Conservation (phyloP, 495 filamentous ascomycete species). For the Parmelia sp. region DNA sequence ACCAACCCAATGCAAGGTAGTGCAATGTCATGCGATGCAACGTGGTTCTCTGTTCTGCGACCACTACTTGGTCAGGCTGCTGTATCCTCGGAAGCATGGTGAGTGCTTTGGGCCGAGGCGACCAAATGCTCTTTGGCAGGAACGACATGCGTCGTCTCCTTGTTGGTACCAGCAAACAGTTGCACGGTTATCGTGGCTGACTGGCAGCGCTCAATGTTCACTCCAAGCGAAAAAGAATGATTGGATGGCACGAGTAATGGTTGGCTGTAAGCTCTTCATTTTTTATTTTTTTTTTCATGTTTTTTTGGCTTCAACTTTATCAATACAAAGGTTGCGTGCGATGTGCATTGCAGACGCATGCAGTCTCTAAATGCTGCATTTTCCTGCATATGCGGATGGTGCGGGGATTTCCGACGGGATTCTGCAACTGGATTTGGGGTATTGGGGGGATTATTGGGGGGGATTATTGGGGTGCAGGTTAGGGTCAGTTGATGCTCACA, state of each 20-base stretch:
- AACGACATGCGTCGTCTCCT: neutral
- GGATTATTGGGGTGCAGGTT: neutral
- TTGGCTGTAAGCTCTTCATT: neutral
- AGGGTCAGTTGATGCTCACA: neutral
- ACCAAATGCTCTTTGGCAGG: neutral
- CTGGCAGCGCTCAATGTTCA: neutral
- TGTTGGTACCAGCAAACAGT: neutral
- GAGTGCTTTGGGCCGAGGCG: neutral
- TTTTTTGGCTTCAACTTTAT: neutral
- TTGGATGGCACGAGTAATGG: neutral
- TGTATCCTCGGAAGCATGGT: neutral
- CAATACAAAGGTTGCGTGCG: neutral
- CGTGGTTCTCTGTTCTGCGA: neutral
- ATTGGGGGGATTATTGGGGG: neutral
- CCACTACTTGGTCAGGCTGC: neutral
- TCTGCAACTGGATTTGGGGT: neutral
- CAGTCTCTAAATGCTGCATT: neutral
- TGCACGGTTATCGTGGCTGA: neutral
- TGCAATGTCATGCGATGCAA: neutral
- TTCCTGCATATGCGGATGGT: neutral
- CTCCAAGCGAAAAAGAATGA: neutral
- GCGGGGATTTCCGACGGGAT: neutral
- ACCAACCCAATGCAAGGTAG: neutral
- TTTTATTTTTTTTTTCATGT: neutral
- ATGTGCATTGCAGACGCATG: slow-evolving; percentile 1